Evolutionary conservation across 257 asterid genomes (phyloP).

Genomic region (Lavandula angustifolia): DNA sequence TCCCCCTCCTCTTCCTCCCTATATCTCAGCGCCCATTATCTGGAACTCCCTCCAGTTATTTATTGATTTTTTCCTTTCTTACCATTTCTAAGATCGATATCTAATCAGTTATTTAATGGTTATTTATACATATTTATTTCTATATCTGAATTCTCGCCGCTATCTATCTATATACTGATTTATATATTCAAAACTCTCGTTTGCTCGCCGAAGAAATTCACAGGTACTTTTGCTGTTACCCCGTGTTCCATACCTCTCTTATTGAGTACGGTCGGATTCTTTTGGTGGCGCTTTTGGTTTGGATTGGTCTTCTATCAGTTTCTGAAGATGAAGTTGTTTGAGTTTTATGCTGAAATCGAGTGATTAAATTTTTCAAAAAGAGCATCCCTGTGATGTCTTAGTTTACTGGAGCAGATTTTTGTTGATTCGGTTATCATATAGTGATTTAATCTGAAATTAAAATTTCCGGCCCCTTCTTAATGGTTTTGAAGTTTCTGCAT

Average conservation of each 20-base stretch:
- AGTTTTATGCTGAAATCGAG: background rate
- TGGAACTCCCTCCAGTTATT: constrained; percentile 29
- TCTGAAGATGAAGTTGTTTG: background rate
- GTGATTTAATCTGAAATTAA: background rate
- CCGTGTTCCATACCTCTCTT: background rate
- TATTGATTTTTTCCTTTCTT: background rate
- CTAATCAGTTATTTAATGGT: constrained; percentile 9
- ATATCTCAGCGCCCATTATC: constrained; percentile 31
- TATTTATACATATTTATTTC: too few species aligned
- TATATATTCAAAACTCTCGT: background rate
- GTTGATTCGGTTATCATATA: background rate
- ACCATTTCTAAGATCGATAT: background rate
- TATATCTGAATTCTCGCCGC: background rate
- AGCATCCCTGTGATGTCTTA: background rate
- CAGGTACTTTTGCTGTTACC: constrained; percentile 34
- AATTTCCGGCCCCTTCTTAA: background rate
- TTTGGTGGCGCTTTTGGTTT: background rate
- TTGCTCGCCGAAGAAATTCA: constrained; percentile 27
- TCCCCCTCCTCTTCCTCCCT: constrained; percentile 29
- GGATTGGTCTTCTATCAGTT: constrained; percentile 19
- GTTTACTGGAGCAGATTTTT: background rate
- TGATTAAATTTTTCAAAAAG: constrained; percentile 7
- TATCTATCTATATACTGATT: background rate
- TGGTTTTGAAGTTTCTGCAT: constrained; percentile 11
- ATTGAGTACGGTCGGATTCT: background rate